These are phyloP conservation scores for Lasiosphaeria ovina DNA, from an alignment of 495 filamentous ascomycete species.

Conservation along the genomic window DNA sequence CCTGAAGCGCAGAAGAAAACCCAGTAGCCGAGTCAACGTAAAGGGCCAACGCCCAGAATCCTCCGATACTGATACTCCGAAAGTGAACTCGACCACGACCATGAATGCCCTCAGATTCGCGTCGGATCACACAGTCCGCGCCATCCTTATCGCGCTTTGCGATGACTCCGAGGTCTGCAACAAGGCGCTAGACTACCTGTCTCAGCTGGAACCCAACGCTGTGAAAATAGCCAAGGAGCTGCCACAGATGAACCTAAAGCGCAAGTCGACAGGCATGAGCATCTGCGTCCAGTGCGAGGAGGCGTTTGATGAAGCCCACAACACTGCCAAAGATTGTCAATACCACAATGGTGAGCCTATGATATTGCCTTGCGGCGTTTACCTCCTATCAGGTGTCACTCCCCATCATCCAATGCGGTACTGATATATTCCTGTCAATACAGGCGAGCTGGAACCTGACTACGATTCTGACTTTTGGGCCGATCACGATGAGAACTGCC, in stretches of 20 bases:
- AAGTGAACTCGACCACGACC: neutral
- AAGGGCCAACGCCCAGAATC: too few relatives aligned
- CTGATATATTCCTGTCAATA: too few relatives aligned
- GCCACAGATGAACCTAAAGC: neutral
- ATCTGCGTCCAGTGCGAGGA: constrained; percentile 8
- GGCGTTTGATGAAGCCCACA: constrained; percentile 3
- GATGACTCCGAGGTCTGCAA: neutral
- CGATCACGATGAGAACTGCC: constrained; percentile 25
- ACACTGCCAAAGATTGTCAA: neutral
- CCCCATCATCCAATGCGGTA: too few relatives aligned
- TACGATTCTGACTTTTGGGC: constrained; percentile 29
- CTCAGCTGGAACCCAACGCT: neutral
- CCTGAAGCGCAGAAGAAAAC: too few relatives aligned
- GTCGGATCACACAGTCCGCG: neutral
- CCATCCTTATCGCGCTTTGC: constrained; percentile 4
- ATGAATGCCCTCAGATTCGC: neutral
- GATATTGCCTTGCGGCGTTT: too few relatives aligned
- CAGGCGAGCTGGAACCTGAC: constrained; percentile 25
- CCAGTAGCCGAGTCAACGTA: too few relatives aligned
- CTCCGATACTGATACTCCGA: too few relatives aligned
- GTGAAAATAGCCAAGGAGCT: neutral
- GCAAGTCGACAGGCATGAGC: neutral
- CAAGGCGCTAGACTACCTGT: neutral
- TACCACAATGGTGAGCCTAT: constrained; percentile 9
- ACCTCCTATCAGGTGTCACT: too few relatives aligned